These are phyloP conservation scores for Colletotrichum sp. DNA, from an alignment of 2,329 filamentous ascomycete genomes.

Conservation along the genomic window DNA sequence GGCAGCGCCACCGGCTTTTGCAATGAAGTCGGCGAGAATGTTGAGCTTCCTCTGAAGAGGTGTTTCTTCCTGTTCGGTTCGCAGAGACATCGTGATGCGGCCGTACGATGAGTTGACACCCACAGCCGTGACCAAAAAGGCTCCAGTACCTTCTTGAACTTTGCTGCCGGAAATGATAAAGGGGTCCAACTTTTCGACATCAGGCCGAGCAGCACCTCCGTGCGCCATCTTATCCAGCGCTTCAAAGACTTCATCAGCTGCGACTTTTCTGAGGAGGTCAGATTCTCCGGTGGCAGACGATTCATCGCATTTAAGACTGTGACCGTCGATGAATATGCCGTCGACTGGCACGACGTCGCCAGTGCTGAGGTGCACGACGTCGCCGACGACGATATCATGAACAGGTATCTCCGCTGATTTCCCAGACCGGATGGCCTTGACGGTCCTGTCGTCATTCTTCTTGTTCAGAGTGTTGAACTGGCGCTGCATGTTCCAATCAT, in stretches of 20 bases:
- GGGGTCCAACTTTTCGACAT: slow-evolving; percentile 49
- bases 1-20: slow-evolving; percentile 57
- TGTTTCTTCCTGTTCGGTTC: slow-evolving; percentile 56
- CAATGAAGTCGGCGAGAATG: slow-evolving; percentile 45
- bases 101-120: slow-evolving; percentile 61
- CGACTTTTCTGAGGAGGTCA: slow-evolving; percentile 70
- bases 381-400: slow-evolving; percentile 68
- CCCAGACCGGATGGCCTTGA: slow-evolving; percentile 69
- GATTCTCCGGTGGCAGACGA: slow-evolving; percentile 75
- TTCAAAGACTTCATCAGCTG: slow-evolving; percentile 62
- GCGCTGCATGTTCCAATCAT: slow-evolving; percentile 68
- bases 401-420: slow-evolving; percentile 65
- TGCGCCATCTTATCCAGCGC: slow-evolving; percentile 57
- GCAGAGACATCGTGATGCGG: slow-evolving; percentile 61
- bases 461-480: slow-evolving; percentile 64
- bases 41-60: slow-evolving; percentile 60
- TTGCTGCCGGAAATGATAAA: slow-evolving; percentile 67
- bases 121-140: slow-evolving; percentile 59
- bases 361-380: slow-evolving; percentile 70
- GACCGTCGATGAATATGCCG: slow-evolving; percentile 67
- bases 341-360: slow-evolving; percentile 72
- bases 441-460: slow-evolving; percentile 65
- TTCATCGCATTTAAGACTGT: slow-evolving; percentile 72
- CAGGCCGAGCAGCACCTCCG: slow-evolving; percentile 35
- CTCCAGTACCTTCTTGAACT: slow-evolving; percentile 58